These are phyloP conservation scores for Ceratocystiopsis brevicomis DNA, from an alignment of 2,329 filamentous ascomycete genomes.

Conservation along the genomic window DNA sequence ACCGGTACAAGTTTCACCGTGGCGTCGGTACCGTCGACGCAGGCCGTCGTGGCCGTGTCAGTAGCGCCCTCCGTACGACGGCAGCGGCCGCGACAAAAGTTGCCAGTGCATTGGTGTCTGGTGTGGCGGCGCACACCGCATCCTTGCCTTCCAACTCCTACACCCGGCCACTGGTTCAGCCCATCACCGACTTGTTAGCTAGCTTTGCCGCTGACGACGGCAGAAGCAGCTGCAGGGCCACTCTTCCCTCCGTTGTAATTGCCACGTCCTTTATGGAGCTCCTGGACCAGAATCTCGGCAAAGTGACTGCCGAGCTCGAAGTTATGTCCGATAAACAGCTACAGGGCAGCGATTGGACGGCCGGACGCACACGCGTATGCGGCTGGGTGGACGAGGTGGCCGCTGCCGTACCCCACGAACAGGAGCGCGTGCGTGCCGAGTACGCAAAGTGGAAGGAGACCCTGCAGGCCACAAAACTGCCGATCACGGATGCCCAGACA, in stretches of 20 bases:
- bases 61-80: too few relatives aligned
- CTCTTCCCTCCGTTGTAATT: neutral
- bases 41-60: too few relatives aligned
- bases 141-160: neutral
- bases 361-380: slow-evolving; percentile 1
- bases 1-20: slow-evolving; percentile 8
- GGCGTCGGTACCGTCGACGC: neutral
- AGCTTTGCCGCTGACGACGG: neutral
- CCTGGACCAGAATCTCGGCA: slow-evolving; percentile 6
- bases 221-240: neutral
- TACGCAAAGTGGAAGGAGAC: neutral
- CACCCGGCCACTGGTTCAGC: too few relatives aligned
- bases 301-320: slow-evolving; percentile 7
- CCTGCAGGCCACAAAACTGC: neutral
- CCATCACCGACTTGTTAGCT: neutral
- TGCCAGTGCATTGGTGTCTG: too few relatives aligned
- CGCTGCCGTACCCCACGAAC: slow-evolving; percentile 1
- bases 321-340: slow-evolving; percentile 8
- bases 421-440: neutral
- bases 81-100: too few relatives aligned
- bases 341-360: slow-evolving; percentile 8
- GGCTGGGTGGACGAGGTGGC: slow-evolving; percentile 4
- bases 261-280: slow-evolving; percentile 1
- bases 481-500: too few relatives aligned
- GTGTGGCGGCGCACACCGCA: too few relatives aligned